These are phyloP conservation scores for Diutina rugosa DNA, from an alignment of 1,139 yeast genomes.

Conservation along the genomic window DNA sequence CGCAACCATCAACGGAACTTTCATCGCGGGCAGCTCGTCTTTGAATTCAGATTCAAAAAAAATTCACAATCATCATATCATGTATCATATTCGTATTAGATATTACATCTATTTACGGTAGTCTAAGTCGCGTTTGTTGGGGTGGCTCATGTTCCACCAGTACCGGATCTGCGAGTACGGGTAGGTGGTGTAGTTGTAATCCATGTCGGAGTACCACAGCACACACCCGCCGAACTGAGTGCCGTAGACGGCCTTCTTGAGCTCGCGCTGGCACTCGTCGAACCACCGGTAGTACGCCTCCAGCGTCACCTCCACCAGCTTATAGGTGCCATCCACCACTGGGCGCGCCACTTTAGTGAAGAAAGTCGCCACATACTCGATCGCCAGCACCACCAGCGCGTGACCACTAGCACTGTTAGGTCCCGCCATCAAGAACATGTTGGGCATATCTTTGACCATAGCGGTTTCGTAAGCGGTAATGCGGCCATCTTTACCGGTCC, in stretches of 20 bases:
- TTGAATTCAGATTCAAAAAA: too few relatives aligned
- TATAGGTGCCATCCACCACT: slow-evolving; percentile 17
- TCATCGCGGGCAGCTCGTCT: too few relatives aligned
- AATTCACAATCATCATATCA: background rate
- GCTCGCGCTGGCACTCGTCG: slow-evolving; percentile 14
- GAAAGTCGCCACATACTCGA: slow-evolving; percentile 23
- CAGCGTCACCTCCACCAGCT: slow-evolving; percentile 19
- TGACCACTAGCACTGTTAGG: slow-evolving; percentile 35
- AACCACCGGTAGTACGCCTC: slow-evolving; percentile 26
- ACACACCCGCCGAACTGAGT: slow-evolving; percentile 30
- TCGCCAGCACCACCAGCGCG: slow-evolving; percentile 28
- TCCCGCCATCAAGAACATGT: slow-evolving; percentile 24
- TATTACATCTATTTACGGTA: background rate
- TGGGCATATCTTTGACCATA: slow-evolving; percentile 22
- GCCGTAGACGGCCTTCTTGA: slow-evolving; percentile 23
- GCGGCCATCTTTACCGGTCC: slow-evolving; percentile 17
- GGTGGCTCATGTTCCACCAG: slow-evolving; percentile 10
- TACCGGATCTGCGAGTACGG: slow-evolving; percentile 25
- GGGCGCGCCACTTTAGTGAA: slow-evolving; percentile 14
- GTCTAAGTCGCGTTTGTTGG: slow-evolving; percentile 3
- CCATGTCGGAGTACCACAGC: slow-evolving; percentile 22
- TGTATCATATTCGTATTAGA: background rate
- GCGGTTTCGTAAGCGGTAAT: slow-evolving; percentile 12
- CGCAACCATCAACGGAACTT: background rate
- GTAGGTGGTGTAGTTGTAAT: slow-evolving; percentile 21